phyloP scores from a whole-genome alignment of 768 basidiomycete genomes.

The Suillus bovinus region DNA sequence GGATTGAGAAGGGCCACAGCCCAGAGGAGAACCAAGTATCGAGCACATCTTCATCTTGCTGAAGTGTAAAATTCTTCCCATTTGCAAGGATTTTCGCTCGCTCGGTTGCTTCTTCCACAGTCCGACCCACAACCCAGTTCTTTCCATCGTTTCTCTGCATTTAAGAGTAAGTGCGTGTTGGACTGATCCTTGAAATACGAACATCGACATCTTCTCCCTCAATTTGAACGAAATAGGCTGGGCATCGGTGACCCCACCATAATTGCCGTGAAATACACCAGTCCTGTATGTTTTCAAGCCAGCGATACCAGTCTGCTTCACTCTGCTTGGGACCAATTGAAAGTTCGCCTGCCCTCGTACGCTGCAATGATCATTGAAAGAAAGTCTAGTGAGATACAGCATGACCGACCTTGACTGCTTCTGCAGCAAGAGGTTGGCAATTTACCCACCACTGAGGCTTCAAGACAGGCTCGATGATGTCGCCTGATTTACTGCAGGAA shows the following conservation, averaged over 20 bases:
- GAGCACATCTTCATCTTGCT: constrained; percentile 95
- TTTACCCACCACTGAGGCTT: constrained; percentile 99
- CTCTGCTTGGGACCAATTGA: constrained; percentile 80
- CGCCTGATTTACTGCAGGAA: constrained; percentile 81
- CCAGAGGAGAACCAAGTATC: constrained; percentile 99
- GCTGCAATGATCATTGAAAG: constrained; percentile 42
- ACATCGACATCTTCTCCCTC: constrained; percentile 76
- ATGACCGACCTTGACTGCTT: constrained; percentile 71
- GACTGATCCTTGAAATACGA: constrained; percentile 21
- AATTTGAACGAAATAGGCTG: constrained; percentile 89
- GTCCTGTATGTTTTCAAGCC: constrained; percentile 94
- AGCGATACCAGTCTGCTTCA: constrained; percentile 94
- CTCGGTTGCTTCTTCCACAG: constrained; percentile 70
- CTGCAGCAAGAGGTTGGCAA: constrained; percentile 88
- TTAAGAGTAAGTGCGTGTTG: neutral
- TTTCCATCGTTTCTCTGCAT: constrained; percentile 63
- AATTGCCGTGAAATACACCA: constrained; percentile 99
- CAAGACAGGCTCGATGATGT: constrained; percentile 90
- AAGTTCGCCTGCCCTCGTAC: constrained; percentile 87
- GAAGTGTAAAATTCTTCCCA: constrained; percentile 68
- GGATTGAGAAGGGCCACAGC: constrained; percentile 95
- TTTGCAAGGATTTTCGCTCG: constrained; percentile 71
- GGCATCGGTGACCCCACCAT: constrained; percentile 99
- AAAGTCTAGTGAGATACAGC: constrained; percentile 3
- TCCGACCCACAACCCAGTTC: constrained; percentile 91